A percentile compares a stretch with the other conserved stretches of the same genome.
These are phyloP conservation scores for Abrus precatorius DNA, from an alignment of 306 rosid species.

Conservation along the genomic window DNA sequence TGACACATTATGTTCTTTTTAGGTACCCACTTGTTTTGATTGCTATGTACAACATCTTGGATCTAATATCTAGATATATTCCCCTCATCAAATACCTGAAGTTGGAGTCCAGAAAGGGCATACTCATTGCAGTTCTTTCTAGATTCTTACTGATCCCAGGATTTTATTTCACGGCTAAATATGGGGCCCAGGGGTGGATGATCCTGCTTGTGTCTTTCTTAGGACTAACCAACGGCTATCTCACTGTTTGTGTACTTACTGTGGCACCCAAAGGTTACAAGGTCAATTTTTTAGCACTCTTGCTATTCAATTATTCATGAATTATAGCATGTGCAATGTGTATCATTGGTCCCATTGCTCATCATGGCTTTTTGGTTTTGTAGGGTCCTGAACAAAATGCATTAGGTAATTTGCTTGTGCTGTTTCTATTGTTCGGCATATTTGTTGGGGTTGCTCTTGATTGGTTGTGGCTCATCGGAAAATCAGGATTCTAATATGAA, in stretches of 20 bases:
- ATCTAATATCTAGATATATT: conserved; percentile 70
- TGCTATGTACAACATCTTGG: conserved; percentile 64
- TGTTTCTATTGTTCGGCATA: conserved; percentile 67
- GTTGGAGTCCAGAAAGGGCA: conserved; percentile 73
- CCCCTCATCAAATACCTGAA: conserved; percentile 63
- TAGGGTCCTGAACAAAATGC: conserved; percentile 97
- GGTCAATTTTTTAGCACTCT: conserved; percentile 45
- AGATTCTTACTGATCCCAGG: conserved; percentile 77
- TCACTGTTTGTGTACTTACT: conserved; percentile 75
- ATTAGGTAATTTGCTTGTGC: conserved; percentile 79
- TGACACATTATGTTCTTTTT: not conserved
- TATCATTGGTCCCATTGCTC: not conserved
- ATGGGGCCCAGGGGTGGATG: conserved; percentile 88
- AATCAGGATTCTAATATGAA: conserved; percentile 42
- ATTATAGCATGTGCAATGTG: not conserved
- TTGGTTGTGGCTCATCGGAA: conserved; percentile 87
- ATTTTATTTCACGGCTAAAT: conserved; percentile 80
- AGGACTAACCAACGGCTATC: conserved; percentile 79
- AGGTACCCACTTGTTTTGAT: conserved; percentile 84
- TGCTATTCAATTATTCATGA: not conserved
- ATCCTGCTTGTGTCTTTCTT: conserved; percentile 71
- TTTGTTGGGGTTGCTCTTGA: conserved; percentile 74
- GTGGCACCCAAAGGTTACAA: conserved; percentile 77
- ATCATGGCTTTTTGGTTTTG: conserved; percentile 14
- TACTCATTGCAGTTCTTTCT: conserved; percentile 55